Base-by-base conservation (phyloP, 106 monocot genomes). In the Platanthera guangdongensis region DNA sequence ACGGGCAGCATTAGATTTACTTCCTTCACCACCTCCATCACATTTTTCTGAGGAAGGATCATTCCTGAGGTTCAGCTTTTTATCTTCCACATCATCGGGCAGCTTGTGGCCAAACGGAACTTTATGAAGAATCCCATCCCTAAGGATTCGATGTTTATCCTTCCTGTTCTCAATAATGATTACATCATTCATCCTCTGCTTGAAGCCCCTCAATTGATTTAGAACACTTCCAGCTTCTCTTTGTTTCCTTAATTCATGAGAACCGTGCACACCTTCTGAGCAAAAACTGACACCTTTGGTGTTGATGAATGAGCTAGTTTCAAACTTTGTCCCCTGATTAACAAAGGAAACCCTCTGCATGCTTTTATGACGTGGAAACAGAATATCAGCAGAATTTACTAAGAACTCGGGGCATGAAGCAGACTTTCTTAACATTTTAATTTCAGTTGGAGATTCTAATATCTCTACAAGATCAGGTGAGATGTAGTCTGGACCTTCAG, bases 111-210 rank as follows among this genome's bases (percentile, higher is more conserved):
- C 94, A 60, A 83, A 84, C 12, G 94, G 94, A 59, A 95, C 74
- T 73, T 87, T 95, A 70, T 95, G 87, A 48, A 95, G 79, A 77
- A 91, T 72, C 8, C 91, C 76, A 80, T 95, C 94, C 87, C 79
- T 84, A 16, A 84, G 84, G 52, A 89, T 89, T 18, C 85, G 73
- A 50, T 81, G 71, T 19, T 71, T 73, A 71, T 85, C 83, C 72
- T 82, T 81, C 69, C 57, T 81, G 72, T 81, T 80, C 13, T 88
- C 81, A 13, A 16, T 53, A 76, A 82, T 80, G 18, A 84, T 75
- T 47, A 75, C 71, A 75, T 80, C 79, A 80, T 85, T 85, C 50
- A 92, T 83, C 72, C 74, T 82, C 53, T 76, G 22, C 50, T 78
- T 83, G 45, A 92, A 45, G 16, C 45, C 48, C 74, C 70, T 81